Base-by-base conservation (phyloP, 2,329 filamentous ascomycete species). In the Claviceps africana region DNA sequence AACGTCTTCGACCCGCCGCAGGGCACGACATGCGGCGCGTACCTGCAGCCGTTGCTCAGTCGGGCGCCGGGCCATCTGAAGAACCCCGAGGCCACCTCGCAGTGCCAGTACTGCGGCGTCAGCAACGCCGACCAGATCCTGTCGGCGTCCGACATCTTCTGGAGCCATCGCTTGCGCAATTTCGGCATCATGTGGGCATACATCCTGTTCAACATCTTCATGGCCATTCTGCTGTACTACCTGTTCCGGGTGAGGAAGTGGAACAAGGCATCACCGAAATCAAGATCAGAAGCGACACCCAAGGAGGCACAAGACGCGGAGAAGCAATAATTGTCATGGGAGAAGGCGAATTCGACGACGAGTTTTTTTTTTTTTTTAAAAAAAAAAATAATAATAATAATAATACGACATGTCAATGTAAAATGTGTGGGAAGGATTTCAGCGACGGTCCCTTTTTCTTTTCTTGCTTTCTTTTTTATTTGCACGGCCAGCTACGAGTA, bases 181-280 rank as follows among this genome's bases (percentile, higher is more conserved):
- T 86, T 81, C 53, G 85, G 83, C 1, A 71, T 88, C 42, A 69
- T 87, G 60, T 87, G 81, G 77, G 80, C 71, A 0, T 88, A 77
- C 58, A 75, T 87, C 40, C 54, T 67, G 0, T 84, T 86, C 64
- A 85, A 87, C 58, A 73, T 85, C 40, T 65, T 66, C 40, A 67
- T 74, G 2, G 81, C 82, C 0, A 68, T 85, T 2, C 56, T 72
- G 11, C 65, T 82, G 1, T 88, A 88, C 65, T 88, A 77, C 64
- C 57, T 80, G 21, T 78, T 82, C 59, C 68, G 81, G 15, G 79
- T 84, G 4, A 65, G 64, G 58, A 66, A 63, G 53, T 67, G 64
- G 62, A 58, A 58, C 40, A 43, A 22, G 21, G 31, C n/a, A 17
- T 46, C 44, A 4, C 47, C 31, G 49, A 51, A 48, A 48, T 21